Conservation (phyloP, 441 rosid species). For the Pelargonium cotyledonis region DNA sequence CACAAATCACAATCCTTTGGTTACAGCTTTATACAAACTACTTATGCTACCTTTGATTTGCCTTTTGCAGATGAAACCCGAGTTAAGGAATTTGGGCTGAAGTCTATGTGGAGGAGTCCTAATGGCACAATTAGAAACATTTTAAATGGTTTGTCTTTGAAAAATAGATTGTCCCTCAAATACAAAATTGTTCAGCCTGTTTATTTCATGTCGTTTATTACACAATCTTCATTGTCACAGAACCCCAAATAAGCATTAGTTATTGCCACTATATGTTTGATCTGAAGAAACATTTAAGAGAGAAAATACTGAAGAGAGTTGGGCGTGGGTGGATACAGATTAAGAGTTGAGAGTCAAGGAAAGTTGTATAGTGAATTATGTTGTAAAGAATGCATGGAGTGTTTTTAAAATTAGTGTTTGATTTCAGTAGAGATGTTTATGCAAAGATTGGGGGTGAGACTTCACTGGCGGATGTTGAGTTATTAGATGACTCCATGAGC, state of each 20-base stretch:
- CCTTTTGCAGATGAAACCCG: conserved; percentile 70
- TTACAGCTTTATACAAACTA: conserved; percentile 5
- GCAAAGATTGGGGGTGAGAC: too few species aligned
- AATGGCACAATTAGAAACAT: conserved; percentile 97
- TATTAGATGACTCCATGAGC: too few species aligned
- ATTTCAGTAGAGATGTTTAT: too few species aligned
- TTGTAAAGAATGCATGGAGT: neutral
- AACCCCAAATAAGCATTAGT: neutral
- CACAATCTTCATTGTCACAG: neutral
- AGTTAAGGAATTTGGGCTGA: conserved; percentile 84
- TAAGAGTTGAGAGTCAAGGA: neutral
- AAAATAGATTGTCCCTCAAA: neutral
- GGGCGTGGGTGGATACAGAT: too few species aligned
- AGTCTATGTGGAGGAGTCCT: conserved; percentile 92
- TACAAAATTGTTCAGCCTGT: neutral
- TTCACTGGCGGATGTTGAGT: too few species aligned
- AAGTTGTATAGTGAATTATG: neutral
- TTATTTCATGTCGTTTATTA: neutral
- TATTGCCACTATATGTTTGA: too few species aligned
- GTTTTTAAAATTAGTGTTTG: too few species aligned
- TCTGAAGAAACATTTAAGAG: too few species aligned
- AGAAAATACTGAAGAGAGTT: too few species aligned
- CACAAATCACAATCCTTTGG: neutral
- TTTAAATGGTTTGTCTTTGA: conserved; percentile 47
- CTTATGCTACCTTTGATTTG: conserved; percentile 5